Evolutionary conservation across 2,329 filamentous ascomycete species (phyloP).

Genomic region (Alternaria solani): DNA sequence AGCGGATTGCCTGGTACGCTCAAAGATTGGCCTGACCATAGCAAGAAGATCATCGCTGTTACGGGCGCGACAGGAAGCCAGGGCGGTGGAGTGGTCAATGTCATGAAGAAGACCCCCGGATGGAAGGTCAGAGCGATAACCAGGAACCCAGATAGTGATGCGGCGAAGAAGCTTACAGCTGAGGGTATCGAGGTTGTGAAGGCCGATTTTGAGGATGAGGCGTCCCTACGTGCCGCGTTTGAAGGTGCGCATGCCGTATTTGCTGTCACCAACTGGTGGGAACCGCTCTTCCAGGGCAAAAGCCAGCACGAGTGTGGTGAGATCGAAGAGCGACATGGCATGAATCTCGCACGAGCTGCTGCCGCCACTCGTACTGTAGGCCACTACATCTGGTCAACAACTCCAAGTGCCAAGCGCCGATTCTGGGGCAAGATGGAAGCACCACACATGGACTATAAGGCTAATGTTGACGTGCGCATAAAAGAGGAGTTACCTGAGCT

Average conservation of each 20-base stretch:
- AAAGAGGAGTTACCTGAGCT: conserved; percentile 41
- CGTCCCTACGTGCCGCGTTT: conserved; percentile 29
- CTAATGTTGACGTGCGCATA: conserved; percentile 53
- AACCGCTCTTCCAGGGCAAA: conserved; percentile 40
- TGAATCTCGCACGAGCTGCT: conserved; percentile 56
- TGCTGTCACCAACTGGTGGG: conserved; percentile 55
- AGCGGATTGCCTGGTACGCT: conserved; percentile 53
- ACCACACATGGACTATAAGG: conserved; percentile 57
- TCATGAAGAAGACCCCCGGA: conserved; percentile 32
- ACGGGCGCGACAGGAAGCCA: conserved; percentile 42
- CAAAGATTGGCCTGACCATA: conserved; percentile 32
- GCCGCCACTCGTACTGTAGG: conserved; percentile 48
- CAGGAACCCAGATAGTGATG: conserved; percentile 27
- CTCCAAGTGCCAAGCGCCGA: conserved; percentile 48
- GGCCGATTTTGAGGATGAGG: conserved; percentile 32
- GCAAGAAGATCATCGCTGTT: conserved; percentile 34
- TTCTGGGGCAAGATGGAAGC: conserved; percentile 46
- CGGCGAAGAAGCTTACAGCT: conserved; percentile 29
- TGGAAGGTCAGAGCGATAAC: conserved; percentile 39
- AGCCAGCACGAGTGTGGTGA: conserved; percentile 45
- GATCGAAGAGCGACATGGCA: conserved; percentile 52
- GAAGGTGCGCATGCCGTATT: conserved; percentile 44
- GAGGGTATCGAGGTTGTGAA: conserved; percentile 33
- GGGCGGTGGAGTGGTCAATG: conserved; percentile 36
- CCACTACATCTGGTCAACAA: conserved; percentile 59